Conservation (phyloP, 75 land plant genomes). For the Cunninghamia lanceolata region DNA sequence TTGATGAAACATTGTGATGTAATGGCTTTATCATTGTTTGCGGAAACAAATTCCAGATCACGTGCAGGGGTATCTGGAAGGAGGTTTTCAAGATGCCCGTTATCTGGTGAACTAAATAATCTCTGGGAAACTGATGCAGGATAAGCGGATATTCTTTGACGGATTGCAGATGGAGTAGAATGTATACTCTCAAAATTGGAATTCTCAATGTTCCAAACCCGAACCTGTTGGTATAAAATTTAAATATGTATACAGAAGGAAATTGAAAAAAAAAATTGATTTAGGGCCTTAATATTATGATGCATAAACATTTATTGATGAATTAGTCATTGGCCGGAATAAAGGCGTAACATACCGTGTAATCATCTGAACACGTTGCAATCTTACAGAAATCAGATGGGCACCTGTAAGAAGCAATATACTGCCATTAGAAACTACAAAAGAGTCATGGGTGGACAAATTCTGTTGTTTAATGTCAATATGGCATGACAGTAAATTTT, state of each 20-base stretch:
- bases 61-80: neutral
- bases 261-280: neutral
- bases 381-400: slow-evolving; percentile 63
- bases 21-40: neutral
- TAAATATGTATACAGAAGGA: neutral
- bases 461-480: neutral
- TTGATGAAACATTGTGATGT: neutral
- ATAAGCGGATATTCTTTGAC: slow-evolving; percentile 48
- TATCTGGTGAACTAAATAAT: slow-evolving; percentile 3
- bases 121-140: slow-evolving; percentile 17
- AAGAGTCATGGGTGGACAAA: neutral
- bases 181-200: slow-evolving; percentile 13
- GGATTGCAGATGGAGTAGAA: slow-evolving; percentile 34
- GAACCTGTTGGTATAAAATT: slow-evolving; percentile 35
- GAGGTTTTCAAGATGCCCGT: neutral
- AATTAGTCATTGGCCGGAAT: neutral
- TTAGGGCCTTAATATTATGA: neutral
- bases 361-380: slow-evolving; percentile 89
- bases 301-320: neutral
- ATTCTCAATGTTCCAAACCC: slow-evolving; percentile 52
- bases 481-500: neutral
- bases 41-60: neutral
- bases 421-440: neutral
- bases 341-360: slow-evolving; percentile 47
- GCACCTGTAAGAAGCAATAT: slow-evolving; percentile 51